Evolutionary conservation across 2,329 filamentous ascomycete species (phyloP).

Genomic region (Sporothrix pallida): DNA sequence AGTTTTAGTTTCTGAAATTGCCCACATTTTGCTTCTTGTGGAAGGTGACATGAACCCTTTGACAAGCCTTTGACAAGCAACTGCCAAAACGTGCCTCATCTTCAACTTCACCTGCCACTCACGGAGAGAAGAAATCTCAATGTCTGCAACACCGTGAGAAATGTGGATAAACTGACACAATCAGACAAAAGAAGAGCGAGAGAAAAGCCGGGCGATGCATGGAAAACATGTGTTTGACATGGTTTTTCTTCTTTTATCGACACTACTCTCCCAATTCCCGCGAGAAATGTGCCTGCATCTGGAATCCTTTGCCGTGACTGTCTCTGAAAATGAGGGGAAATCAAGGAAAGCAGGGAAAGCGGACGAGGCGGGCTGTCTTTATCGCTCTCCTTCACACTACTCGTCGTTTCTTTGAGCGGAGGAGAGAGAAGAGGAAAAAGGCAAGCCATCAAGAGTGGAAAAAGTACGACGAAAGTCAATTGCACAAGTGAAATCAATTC

Average conservation of each 20-base stretch:
- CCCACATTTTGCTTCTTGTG: constrained; percentile 18
- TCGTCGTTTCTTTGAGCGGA: background rate
- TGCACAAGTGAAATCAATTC: background rate
- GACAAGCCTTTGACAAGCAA: background rate
- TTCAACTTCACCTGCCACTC: background rate
- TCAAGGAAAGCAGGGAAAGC: background rate
- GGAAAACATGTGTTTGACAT: constrained; percentile 30
- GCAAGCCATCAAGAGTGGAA: too few species aligned
- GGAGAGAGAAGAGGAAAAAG: background rate
- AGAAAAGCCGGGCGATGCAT: constrained; percentile 12
- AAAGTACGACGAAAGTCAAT: too few species aligned
- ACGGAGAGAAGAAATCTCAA: background rate
- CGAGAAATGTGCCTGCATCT: constrained; percentile 2
- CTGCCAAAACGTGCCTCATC: background rate
- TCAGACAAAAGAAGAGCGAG: background rate
- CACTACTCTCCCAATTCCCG: background rate
- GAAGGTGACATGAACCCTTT: constrained; percentile 18
- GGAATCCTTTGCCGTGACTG: background rate
- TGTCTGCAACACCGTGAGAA: background rate
- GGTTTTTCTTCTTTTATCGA: background rate
- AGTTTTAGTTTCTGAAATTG: background rate
- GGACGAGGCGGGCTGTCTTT: constrained; percentile 10
- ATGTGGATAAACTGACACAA: background rate
- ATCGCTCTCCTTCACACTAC: background rate
- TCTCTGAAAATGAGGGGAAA: background rate